These are phyloP conservation scores for Starmerella floricola DNA, from an alignment of 805 yeast genomes.

Conservation along the genomic window DNA sequence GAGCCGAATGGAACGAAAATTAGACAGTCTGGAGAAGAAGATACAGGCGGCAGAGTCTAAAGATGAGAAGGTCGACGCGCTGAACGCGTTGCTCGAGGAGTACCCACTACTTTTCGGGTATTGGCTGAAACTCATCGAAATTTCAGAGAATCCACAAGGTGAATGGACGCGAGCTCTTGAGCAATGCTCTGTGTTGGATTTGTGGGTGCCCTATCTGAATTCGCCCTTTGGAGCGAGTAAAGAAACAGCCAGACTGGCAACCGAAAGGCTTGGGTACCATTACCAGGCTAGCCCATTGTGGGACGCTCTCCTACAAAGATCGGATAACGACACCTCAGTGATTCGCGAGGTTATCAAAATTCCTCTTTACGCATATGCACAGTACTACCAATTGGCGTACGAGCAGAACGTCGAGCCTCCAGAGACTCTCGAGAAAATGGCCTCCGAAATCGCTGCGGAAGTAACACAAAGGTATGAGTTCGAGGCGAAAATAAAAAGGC, in stretches of 20 bases:
- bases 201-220: constrained; percentile 27
- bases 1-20: neutral
- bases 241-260: constrained; percentile 37
- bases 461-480: constrained; percentile 61
- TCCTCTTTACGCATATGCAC: constrained; percentile 82
- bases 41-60: neutral
- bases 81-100: constrained; percentile 23
- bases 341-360: constrained; percentile 30
- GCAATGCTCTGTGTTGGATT: constrained; percentile 29
- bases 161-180: constrained; percentile 18
- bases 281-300: constrained; percentile 71
- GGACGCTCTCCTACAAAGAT: constrained; percentile 57
- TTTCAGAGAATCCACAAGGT: constrained; percentile 15
- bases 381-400: constrained; percentile 43
- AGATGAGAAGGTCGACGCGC: neutral
- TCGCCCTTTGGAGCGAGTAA: constrained; percentile 26
- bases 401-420: constrained; percentile 2
- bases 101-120: constrained; percentile 35
- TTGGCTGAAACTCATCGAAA: constrained; percentile 30
- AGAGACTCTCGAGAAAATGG: constrained; percentile 20
- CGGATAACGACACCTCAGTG: constrained; percentile 35
- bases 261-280: constrained; percentile 47
- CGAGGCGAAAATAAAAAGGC: constrained; percentile 53
- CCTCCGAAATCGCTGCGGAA: constrained; percentile 35
- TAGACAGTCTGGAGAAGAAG: constrained; percentile 1